Percentiles rank a stretch among this genome's conserved stretches.
phyloP scores from a whole-genome alignment of 768 basidiomycete species.

The Dictyophora rubrovolvata region DNA sequence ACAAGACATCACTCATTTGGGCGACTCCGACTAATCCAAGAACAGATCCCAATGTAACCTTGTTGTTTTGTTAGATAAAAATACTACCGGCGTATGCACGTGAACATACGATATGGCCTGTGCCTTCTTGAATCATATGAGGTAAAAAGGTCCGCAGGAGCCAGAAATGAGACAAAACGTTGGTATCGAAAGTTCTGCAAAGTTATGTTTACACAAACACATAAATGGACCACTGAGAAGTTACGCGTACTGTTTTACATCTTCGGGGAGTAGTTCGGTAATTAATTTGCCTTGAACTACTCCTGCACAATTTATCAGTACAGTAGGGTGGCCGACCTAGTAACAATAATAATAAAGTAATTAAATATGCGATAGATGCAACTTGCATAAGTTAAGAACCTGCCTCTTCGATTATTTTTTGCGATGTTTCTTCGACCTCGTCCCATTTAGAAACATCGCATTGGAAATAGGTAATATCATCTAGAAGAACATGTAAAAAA shows the following conservation, averaged over 20 bases:
- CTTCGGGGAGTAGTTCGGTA: constrained; percentile 65
- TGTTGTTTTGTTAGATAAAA: not conserved
- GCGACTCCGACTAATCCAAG: constrained; percentile 62
- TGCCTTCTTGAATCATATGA: constrained; percentile 62
- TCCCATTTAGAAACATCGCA: constrained; percentile 90
- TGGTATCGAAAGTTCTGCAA: constrained; percentile 80
- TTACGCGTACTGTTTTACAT: constrained; percentile 62
- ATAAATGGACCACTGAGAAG: not conserved
- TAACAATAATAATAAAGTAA: not conserved
- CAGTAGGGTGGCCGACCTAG: constrained; percentile 79
- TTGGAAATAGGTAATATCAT: constrained; percentile 75
- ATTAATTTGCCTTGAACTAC: constrained; percentile 84
- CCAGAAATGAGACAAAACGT: constrained; percentile 86
- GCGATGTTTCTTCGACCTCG: constrained; percentile 68
- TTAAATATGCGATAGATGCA: not conserved
- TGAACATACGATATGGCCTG: constrained; percentile 71
- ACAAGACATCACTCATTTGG: constrained; percentile 56
- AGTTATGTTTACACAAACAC: not conserved
- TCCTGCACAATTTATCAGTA: constrained; percentile 92
- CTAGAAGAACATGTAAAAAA: constrained; percentile 25
- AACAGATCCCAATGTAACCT: constrained; percentile 75
- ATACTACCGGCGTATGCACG: constrained; percentile 11
- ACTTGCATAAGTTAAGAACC: constrained; percentile 6
- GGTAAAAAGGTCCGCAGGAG: constrained; percentile 90
- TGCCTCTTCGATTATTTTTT: constrained; percentile 71